Evolutionary conservation across 1,284 basidiomycete genomes (phyloP).

Genomic region (Xerocomus cyaneibrunnescens): DNA sequence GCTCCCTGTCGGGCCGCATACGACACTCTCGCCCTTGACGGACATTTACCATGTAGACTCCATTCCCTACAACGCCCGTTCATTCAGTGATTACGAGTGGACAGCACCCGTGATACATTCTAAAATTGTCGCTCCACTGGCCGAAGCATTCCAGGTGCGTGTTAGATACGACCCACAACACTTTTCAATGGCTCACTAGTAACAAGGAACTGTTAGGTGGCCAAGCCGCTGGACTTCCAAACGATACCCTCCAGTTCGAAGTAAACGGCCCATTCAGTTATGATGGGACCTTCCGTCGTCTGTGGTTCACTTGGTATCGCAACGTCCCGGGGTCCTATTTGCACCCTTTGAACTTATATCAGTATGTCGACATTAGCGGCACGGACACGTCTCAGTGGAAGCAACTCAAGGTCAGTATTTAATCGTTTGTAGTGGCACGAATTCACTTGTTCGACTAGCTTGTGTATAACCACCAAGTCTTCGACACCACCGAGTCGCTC

Average conservation of each 20-base stretch:
- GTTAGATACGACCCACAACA: slow-evolving; percentile 10
- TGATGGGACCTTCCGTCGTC: slow-evolving; percentile 57
- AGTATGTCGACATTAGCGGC: slow-evolving; percentile 59
- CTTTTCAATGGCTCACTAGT: slow-evolving; percentile 9
- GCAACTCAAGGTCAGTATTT: slow-evolving; percentile 42
- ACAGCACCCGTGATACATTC: slow-evolving; percentile 35
- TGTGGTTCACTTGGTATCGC: slow-evolving; percentile 52
- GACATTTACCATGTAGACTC: slow-evolving; percentile 53
- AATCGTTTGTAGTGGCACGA: background rate
- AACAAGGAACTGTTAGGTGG: slow-evolving; percentile 46
- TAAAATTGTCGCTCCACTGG: slow-evolving; percentile 34
- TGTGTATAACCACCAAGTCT: slow-evolving; percentile 61
- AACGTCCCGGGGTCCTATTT: slow-evolving; percentile 53
- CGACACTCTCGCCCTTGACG: slow-evolving; percentile 41
- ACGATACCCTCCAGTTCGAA: slow-evolving; percentile 48
- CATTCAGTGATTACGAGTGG: slow-evolving; percentile 39
- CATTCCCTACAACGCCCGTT: slow-evolving; percentile 53
- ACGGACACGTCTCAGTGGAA: slow-evolving; percentile 54
- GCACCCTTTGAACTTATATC: slow-evolving; percentile 54
- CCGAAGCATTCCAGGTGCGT: slow-evolving; percentile 43
- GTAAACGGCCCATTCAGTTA: slow-evolving; percentile 53
- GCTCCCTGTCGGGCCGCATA: slow-evolving; percentile 44
- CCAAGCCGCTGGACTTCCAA: slow-evolving; percentile 32
- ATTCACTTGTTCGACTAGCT: slow-evolving; percentile 36
- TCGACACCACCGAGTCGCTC: slow-evolving; percentile 48